Base-by-base conservation (phyloP, 1,284 basidiomycete species). In the Wolfiporia cocos region DNA sequence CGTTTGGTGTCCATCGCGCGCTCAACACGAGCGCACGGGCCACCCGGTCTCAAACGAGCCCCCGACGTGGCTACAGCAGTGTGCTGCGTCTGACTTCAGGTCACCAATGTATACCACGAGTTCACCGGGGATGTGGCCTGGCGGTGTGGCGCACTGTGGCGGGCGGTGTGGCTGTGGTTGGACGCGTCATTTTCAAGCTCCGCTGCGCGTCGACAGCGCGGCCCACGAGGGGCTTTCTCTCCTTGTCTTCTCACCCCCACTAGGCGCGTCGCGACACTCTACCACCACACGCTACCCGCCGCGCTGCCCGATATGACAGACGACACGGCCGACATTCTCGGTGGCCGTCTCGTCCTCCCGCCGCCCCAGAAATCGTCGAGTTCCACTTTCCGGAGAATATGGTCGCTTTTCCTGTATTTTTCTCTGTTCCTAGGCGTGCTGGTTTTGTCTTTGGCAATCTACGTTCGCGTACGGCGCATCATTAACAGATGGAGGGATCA, bases 301-400 rank as follows among this genome's bases (percentile, higher is more conserved):
- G 6, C 20, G 15, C 32, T 39, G 30, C 28, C 24, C 37, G 32
- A 29, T 37, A 46, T 43, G 39, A 26, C 38, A 41, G 49, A 50
- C 50, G 71, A 74, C 54, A 69, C 70, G 43, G 71, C 76, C 49
- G 82, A 86, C 62, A 84, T 86, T 44, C 70, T 86, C 15, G 81
- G 81, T 41, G 73, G 76, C 50, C 56, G 73, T 57, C 54, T 70
- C 56, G 54, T 73, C 57, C 56, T 68, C 59, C 59, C 65, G 35
- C 58, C 65, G 59, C 49, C 55, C 60, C 44, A 53, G 41, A 44
- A 49, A 34, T 51, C 64, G 59, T 58, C 34, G 57, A 61, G 49
- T 49, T 68, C 49, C 31, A 52, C 18, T 38, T 52, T 35, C 45
- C 47, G 21, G 30, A 48, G 22, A 42, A 39, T 39, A 34, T 52